Evolutionary conservation across 2,329 filamentous ascomycete species (phyloP), one percentile per base, ranked within the genome.

Genomic region (Calycina marina): DNA sequence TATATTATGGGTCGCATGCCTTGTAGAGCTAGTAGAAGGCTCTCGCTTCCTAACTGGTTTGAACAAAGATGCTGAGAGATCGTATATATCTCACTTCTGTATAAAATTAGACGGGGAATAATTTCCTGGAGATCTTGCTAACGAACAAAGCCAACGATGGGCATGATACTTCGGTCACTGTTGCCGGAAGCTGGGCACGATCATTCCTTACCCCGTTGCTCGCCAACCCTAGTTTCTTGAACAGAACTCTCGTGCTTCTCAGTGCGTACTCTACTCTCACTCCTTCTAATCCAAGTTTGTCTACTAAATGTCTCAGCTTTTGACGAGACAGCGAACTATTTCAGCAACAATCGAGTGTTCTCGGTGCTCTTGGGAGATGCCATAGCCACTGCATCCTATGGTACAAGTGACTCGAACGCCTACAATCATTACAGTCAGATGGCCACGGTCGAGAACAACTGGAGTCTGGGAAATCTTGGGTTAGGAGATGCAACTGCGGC

Each of bases 311-410:
- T 85, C 85, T 77, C 73, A 69, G 61, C 73, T 4, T 88, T 83
- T 48, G 82, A 90, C 43, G 82, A 88, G 58, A 78, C 73, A 51
- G 68, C 75, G 45, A 72, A 65, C 4, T 83, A 84, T 53, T 53
- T 61, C 4, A 56, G 60, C 11, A 65, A 68, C 42, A 88, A 88
- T 63, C 62, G 63, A 25, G 67, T 88, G 30, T 67, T 81, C 36
- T 70, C 62, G 36, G 66, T 88, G 40, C 63, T 88, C 0, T 58
- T 90, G 4, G 82, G 82, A 9, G 79, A 79, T 39, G 77, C 73
- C 10, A 56, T 90, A 3, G 77, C 78, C 6, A 35, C 58, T 4
- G 36, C 64, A 14, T 63, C 77, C 1, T 57, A 71, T 25, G 77
- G 77, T 35, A 83, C 77, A 12, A 69, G 60, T 1, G 79, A 90